A percentile compares a stretch with the other conserved stretches of the same genome.
Conservation (phyloP, 305 asterid genomes). For the Solanum hybrid region DNA sequence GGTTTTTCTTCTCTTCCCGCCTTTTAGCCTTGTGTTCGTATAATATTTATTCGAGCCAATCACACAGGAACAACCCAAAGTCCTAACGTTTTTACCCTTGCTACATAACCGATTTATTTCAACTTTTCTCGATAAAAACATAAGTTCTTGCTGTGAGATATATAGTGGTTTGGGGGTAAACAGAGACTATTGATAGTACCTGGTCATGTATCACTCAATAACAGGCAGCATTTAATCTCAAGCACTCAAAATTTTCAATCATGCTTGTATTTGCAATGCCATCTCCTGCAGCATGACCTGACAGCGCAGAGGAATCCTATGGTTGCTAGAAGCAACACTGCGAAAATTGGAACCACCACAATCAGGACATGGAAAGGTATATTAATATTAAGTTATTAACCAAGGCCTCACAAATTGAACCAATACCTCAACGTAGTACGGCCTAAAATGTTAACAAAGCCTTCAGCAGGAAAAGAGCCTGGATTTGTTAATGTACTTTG, state of each 20-base stretch:
- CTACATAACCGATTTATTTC: background rate
- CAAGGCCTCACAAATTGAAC: background rate
- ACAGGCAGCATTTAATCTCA: background rate
- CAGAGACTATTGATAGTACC: background rate
- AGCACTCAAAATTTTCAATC: constrained; percentile 6
- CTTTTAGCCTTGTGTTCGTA: background rate
- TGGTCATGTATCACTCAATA: background rate
- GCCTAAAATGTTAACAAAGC: background rate
- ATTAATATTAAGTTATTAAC: background rate
- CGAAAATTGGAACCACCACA: background rate
- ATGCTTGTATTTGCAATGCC: constrained; percentile 13
- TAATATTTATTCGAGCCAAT: background rate
- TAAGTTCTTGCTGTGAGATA: background rate
- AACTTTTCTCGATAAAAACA: background rate
- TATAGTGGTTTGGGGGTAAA: background rate
- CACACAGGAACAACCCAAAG: background rate
- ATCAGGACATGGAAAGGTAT: background rate
- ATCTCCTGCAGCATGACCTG: background rate
- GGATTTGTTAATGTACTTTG: background rate
- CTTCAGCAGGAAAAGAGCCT: background rate
- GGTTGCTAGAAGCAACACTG: constrained; percentile 17
- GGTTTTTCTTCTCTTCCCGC: background rate
- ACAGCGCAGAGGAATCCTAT: constrained; percentile 8
- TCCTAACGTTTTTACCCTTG: background rate
- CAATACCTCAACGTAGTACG: background rate